Conservation (phyloP, 2,329 filamentous ascomycete species). For the Teratosphaeria epicoccoides region DNA sequence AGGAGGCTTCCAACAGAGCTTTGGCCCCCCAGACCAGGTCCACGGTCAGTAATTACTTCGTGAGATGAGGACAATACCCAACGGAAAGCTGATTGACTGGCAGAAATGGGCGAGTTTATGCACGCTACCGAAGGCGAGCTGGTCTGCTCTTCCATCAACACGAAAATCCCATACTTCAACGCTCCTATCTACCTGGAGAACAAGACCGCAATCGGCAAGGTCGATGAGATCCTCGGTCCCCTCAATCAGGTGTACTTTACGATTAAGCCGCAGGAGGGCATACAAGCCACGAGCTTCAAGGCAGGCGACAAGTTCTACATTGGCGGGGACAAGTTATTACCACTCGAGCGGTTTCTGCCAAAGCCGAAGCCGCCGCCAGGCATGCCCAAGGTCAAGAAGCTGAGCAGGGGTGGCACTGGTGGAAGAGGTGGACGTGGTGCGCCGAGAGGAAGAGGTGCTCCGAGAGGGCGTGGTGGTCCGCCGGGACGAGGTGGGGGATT, state of each 20-base stretch:
- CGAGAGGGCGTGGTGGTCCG: constrained; percentile 41
- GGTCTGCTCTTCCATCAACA: constrained; percentile 89
- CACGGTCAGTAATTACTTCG: constrained; percentile 23
- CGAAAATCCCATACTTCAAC: constrained; percentile 98
- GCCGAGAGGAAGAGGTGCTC: constrained; percentile 38
- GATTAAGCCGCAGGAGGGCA: constrained; percentile 92
- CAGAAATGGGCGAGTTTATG: constrained; percentile 84
- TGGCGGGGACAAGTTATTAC: constrained; percentile 73
- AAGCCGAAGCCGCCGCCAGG: constrained; percentile 68
- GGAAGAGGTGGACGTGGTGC: constrained; percentile 14
- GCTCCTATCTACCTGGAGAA: constrained; percentile 98
- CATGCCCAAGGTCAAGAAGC: constrained; percentile 58
- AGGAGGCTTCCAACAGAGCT: constrained; percentile 28
- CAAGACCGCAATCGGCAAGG: constrained; percentile 81
- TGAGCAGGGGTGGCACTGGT: constrained; percentile 31
- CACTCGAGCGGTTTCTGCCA: constrained; percentile 90
- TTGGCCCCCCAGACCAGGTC: constrained; percentile 36
- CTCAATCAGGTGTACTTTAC: constrained; percentile 99
- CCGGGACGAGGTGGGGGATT: constrained; percentile 35
- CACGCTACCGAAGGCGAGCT: constrained; percentile 97
- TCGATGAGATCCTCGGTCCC: constrained; percentile 94
- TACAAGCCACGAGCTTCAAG: constrained; percentile 91
- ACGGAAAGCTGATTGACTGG: background rate
- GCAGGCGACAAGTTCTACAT: constrained; percentile 96
- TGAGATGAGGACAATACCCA: too few relatives aligned